These are phyloP conservation scores for Primulina eburnea DNA, from an alignment of 257 asterid species.

Conservation along the genomic window DNA sequence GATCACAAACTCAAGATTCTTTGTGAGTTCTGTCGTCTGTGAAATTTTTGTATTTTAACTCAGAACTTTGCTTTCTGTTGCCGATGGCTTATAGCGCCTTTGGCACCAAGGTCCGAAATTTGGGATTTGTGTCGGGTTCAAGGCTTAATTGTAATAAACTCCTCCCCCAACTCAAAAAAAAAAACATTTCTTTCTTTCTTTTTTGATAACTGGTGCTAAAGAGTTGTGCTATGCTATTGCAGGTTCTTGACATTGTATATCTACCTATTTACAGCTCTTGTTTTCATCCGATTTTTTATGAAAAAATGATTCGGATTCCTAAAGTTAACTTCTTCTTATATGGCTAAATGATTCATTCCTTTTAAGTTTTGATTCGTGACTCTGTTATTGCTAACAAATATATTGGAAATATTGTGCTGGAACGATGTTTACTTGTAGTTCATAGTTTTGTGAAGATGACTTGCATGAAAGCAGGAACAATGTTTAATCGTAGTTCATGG, in stretches of 20 bases:
- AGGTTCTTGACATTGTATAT: constrained; percentile 13
- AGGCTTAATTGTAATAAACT: too few species aligned
- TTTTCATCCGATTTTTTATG: neutral
- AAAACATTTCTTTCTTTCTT: constrained; percentile 9
- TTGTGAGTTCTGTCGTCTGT: constrained; percentile 40
- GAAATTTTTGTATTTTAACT: neutral
- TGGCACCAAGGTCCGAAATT: too few species aligned
- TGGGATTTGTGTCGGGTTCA: too few species aligned
- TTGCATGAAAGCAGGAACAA: neutral
- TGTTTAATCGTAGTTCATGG: neutral
- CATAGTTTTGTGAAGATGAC: constrained; percentile 1
- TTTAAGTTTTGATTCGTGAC: neutral
- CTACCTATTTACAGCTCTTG: neutral
- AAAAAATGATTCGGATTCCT: constrained; percentile 2
- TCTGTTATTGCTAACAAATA: neutral
- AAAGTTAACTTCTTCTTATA: constrained; percentile 13
- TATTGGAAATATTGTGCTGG: too few species aligned
- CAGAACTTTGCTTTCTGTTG: neutral
- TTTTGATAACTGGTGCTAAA: constrained; percentile 7
- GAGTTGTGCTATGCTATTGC: neutral
- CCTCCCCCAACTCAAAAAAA: too few species aligned
- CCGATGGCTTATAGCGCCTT: too few species aligned
- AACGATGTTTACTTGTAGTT: neutral
- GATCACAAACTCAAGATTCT: constrained; percentile 45
- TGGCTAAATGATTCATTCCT: neutral